Conservation (phyloP, 768 basidiomycete genomes). For the Suillus decipiens region DNA sequence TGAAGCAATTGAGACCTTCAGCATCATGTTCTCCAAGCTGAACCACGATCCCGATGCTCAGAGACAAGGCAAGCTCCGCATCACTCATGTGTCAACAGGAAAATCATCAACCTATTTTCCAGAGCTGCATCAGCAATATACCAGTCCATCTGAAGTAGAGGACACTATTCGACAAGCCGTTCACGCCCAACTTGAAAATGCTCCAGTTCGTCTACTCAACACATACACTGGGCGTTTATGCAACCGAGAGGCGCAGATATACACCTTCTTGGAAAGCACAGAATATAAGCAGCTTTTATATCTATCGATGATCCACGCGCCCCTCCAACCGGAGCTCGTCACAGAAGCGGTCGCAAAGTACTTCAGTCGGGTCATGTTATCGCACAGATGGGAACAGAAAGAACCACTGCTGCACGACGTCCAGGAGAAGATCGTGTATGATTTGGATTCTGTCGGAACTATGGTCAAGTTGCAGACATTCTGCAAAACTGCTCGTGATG, state of each 20-base stretch:
- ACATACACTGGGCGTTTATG: not conserved
- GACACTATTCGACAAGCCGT: not conserved
- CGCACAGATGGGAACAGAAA: not conserved
- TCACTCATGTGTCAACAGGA: not conserved
- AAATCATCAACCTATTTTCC: not conserved
- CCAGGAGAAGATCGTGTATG: not conserved
- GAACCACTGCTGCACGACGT: not conserved
- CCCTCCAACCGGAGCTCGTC: not conserved
- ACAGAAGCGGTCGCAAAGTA: not conserved
- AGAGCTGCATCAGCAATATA: not conserved
- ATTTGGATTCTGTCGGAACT: not conserved
- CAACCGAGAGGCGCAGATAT: not conserved
- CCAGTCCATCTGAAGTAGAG: not conserved
- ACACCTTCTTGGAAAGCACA: not conserved
- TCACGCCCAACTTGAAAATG: not conserved
- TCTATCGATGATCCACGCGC: not conserved
- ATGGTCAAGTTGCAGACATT: not conserved
- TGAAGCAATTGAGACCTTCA: not conserved
- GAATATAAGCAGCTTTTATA: not conserved
- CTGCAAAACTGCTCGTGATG: not conserved
- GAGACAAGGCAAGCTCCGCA: not conserved
- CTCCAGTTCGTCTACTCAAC: slow-evolving; percentile 7
- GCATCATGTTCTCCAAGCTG: not conserved
- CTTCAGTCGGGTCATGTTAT: not conserved
- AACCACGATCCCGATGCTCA: not conserved